Conservation (phyloP, 768 basidiomycete species). For the Tulasnella sp. region DNA sequence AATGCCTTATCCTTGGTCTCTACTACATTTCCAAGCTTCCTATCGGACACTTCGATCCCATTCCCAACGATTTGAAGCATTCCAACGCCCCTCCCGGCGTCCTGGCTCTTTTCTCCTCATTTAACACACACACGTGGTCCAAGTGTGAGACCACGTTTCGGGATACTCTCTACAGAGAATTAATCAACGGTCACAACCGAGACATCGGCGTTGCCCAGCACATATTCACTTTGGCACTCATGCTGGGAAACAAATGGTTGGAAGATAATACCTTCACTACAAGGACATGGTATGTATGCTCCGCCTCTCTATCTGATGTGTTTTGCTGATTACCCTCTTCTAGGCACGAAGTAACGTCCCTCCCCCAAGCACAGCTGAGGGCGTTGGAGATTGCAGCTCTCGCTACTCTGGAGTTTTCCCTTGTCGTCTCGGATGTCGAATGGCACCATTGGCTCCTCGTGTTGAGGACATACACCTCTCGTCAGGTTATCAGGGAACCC, state of each 20-base stretch:
- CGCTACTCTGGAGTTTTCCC: constrained; percentile 3
- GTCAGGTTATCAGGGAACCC: neutral
- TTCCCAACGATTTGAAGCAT: neutral
- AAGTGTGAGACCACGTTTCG: constrained; percentile 4
- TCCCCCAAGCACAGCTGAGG: constrained; percentile 6
- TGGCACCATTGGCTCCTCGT: constrained; percentile 3
- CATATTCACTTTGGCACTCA: constrained; percentile 22
- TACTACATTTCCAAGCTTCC: constrained; percentile 10
- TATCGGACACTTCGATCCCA: constrained; percentile 4
- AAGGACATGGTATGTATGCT: constrained; percentile 23
- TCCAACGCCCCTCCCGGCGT: constrained; percentile 3
- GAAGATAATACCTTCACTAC: constrained; percentile 26
- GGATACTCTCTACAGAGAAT: constrained; percentile 3
- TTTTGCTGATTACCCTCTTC: neutral
- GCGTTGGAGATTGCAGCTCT: constrained; percentile 9
- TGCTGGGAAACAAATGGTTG: constrained; percentile 26
- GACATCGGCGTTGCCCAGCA: constrained; percentile 13
- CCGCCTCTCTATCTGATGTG: neutral
- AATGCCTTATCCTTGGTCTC: constrained; percentile 8
- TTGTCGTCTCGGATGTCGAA: neutral
- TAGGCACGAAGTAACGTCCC: constrained; percentile 11
- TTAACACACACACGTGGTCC: neutral
- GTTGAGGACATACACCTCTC: constrained; percentile 4
- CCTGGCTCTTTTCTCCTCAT: neutral
- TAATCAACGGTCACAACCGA: neutral